Evolutionary conservation across 768 basidiomycete genomes (phyloP).

Genomic region (Lyophyllum semitale): DNA sequence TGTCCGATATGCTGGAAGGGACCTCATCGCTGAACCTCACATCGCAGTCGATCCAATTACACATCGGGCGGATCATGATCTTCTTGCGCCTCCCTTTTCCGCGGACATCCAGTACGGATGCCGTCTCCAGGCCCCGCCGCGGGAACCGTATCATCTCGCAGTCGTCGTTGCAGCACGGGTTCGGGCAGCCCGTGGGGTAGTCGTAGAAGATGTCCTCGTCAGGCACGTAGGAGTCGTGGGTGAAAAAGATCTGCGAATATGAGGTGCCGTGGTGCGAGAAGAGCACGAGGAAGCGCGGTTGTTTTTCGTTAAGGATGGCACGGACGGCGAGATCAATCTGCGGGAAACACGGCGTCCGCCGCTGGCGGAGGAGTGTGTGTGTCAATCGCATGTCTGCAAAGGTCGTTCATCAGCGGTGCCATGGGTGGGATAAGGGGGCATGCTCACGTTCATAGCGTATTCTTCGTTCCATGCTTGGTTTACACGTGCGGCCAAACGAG

Average conservation of each 20-base stretch:
- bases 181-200: constrained; percentile 79
- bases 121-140: constrained; percentile 59
- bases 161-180: constrained; percentile 77
- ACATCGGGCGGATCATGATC: constrained; percentile 64
- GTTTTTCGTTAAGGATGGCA: constrained; percentile 75
- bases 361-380: constrained; percentile 66
- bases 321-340: constrained; percentile 80
- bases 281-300: constrained; percentile 73
- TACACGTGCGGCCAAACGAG: constrained; percentile 61
- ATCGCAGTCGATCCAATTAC: constrained; percentile 81
- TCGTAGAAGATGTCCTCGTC: constrained; percentile 73
- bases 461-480: constrained; percentile 64
- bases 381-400: constrained; percentile 62
- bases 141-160: constrained; percentile 85
- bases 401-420: not conserved
- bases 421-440: not conserved
- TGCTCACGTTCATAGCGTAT: constrained; percentile 73
- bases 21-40: constrained; percentile 55
- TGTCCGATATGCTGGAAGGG: constrained; percentile 26
- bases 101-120: constrained; percentile 63
- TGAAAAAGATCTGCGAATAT: constrained; percentile 82
- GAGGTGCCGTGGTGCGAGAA: constrained; percentile 82
- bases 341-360: constrained; percentile 78
- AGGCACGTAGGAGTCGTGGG: constrained; percentile 69
- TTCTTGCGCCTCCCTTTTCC: constrained; percentile 54